A percentile compares a stretch with the other conserved stretches of the same genome.
phyloP scores from a whole-genome alignment of 169 alveolate species.

The Plasmodium chabaudi region DNA sequence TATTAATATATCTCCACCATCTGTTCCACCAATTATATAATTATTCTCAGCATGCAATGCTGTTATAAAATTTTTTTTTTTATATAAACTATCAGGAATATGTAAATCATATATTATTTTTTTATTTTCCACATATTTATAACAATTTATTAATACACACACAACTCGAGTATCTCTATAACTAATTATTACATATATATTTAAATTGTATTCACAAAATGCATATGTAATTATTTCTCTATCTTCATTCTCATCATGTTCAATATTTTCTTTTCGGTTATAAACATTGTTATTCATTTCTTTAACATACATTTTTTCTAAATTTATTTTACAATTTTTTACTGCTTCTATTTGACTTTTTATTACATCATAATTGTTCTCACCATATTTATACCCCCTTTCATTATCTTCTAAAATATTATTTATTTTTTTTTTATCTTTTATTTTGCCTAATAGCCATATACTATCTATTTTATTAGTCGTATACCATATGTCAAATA shows the following conservation, averaged over 20 bases:
- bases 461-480: constrained; percentile 38
- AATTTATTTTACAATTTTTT: not conserved
- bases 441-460: constrained; percentile 30
- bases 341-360: not conserved
- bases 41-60: constrained; percentile 13
- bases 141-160: constrained; percentile 55
- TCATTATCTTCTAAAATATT: not conserved
- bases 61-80: constrained; percentile 38
- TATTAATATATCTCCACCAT: constrained; percentile 54
- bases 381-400: not conserved
- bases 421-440: constrained; percentile 2
- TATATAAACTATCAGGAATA: not conserved
- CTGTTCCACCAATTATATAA: constrained; percentile 52
- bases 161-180: constrained; percentile 15
- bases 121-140: constrained; percentile 2
- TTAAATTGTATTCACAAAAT: constrained; percentile 29
- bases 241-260: not conserved
- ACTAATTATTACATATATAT: constrained; percentile 45
- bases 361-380: not conserved
- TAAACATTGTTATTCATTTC: not conserved
- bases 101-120: constrained; percentile 18
- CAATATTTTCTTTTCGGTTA: not conserved
- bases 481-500: constrained; percentile 33
- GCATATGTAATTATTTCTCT: constrained; percentile 25
- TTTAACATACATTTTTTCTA: not conserved